These are phyloP conservation scores for Podaxis sp. DNA, from an alignment of 768 basidiomycete species.

Conservation along the genomic window DNA sequence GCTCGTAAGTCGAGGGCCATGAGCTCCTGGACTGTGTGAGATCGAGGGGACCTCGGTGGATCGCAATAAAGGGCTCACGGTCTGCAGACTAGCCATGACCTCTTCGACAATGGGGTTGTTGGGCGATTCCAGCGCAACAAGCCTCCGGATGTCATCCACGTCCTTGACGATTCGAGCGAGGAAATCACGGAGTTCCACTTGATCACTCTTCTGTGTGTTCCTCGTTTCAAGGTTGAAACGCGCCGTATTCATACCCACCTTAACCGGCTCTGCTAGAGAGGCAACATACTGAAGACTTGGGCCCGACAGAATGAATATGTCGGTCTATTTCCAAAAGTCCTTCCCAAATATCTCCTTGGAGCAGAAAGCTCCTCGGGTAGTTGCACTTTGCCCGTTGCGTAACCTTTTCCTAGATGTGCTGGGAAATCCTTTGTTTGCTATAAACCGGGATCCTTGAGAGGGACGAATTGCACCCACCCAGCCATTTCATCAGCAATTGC, in stretches of 20 bases:
- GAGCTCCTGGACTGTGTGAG: constrained; percentile 30
- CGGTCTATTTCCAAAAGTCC: constrained; percentile 38
- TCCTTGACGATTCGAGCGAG: constrained; percentile 33
- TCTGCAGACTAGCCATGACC: constrained; percentile 44
- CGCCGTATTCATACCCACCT: neutral
- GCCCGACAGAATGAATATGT: constrained; percentile 36
- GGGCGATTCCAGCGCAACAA: constrained; percentile 32
- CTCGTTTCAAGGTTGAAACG: constrained; percentile 21
- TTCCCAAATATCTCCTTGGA: constrained; percentile 39
- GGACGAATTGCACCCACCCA: constrained; percentile 24
- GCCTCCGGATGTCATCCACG: constrained; percentile 32
- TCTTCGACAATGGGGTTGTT: constrained; percentile 32
- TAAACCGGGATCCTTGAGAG: neutral
- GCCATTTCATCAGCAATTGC: constrained; percentile 36
- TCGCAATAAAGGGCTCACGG: constrained; percentile 24
- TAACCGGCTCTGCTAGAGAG: constrained; percentile 20
- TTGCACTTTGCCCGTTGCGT: constrained; percentile 36
- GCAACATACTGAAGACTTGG: constrained; percentile 35
- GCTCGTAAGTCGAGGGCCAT: constrained; percentile 32
- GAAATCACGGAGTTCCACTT: constrained; percentile 33
- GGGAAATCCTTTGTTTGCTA: constrained; percentile 24
- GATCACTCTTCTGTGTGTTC: constrained; percentile 32
- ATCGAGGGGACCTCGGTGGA: neutral
- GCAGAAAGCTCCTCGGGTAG: constrained; percentile 35
- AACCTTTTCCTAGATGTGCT: constrained; percentile 31